Conservation (phyloP, 805 yeast genomes). For the Pichia nakasei region DNA sequence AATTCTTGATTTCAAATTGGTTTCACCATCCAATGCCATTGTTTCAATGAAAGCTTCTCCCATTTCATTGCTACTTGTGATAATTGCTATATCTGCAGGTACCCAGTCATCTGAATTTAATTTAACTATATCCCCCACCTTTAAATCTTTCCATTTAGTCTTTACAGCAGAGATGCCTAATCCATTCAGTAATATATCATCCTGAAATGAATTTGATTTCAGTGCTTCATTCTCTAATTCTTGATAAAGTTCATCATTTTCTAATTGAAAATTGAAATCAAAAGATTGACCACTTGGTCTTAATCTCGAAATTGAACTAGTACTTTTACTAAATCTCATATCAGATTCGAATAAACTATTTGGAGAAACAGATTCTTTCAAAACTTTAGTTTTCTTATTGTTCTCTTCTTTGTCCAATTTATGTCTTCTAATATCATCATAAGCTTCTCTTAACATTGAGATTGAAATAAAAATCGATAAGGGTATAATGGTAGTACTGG, state of each 20-base stretch:
- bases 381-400: slow-evolving; percentile 39
- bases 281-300: slow-evolving; percentile 20
- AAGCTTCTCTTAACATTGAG: slow-evolving; percentile 88
- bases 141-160: slow-evolving; percentile 61
- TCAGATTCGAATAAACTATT: slow-evolving; percentile 8
- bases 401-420: slow-evolving; percentile 80
- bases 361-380: slow-evolving; percentile 16
- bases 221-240: slow-evolving; percentile 9
- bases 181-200: slow-evolving; percentile 11
- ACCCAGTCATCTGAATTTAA: slow-evolving; percentile 80
- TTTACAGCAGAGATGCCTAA: slow-evolving; percentile 16
- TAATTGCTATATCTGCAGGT: slow-evolving; percentile 80
- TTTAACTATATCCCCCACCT: slow-evolving; percentile 80
- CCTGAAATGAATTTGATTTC: slow-evolving; percentile 20
- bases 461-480: slow-evolving; percentile 76
- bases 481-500: slow-evolving; percentile 89
- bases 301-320: slow-evolving; percentile 22
- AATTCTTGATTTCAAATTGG: slow-evolving; percentile 69
- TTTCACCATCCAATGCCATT: slow-evolving; percentile 97
- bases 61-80: slow-evolving; percentile 61
- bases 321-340: slow-evolving; percentile 18
- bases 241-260: slow-evolving; percentile 7
- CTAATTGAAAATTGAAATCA: slow-evolving; percentile 12
- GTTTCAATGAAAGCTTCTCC: slow-evolving; percentile 76
- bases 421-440: slow-evolving; percentile 86